Conservation (phyloP, 2,329 filamentous ascomycete genomes). For the Colletotrichum agaves region DNA sequence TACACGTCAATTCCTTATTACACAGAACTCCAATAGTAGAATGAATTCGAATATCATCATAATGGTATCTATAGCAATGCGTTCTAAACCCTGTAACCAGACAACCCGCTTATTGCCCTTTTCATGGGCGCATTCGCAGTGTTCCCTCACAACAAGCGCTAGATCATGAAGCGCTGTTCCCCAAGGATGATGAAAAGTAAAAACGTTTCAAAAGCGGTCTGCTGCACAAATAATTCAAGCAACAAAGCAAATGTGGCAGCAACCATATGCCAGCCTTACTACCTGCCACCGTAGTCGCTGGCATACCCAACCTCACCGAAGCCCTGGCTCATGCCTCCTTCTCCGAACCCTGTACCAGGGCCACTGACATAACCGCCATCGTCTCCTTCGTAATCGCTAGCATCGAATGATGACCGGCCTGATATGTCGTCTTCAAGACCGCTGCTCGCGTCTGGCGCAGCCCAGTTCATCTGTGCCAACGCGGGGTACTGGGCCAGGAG, state of each 20-base stretch:
- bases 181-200: slow-evolving; percentile 14
- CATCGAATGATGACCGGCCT: slow-evolving; percentile 84
- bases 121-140: slow-evolving; percentile 12
- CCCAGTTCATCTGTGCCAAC: slow-evolving; percentile 91
- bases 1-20: too few relatives aligned
- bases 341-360: slow-evolving; percentile 68
- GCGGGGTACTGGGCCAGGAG: slow-evolving; percentile 93
- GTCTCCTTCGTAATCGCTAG: slow-evolving; percentile 79
- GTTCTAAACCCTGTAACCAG: slow-evolving; percentile 34
- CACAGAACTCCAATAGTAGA: background rate
- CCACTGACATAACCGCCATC: slow-evolving; percentile 75
- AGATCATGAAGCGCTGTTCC: slow-evolving; percentile 24
- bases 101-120: slow-evolving; percentile 25
- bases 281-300: slow-evolving; percentile 63
- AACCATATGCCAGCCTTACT: slow-evolving; percentile 4
- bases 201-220: slow-evolving; percentile 4
- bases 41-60: slow-evolving; percentile 24
- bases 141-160: slow-evolving; percentile 31
- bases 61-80: slow-evolving; percentile 37
- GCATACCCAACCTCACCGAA: slow-evolving; percentile 65
- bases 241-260: slow-evolving; percentile 8
- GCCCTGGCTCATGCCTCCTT: slow-evolving; percentile 65
- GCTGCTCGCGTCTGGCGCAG: slow-evolving; percentile 71
- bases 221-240: slow-evolving; percentile 19
- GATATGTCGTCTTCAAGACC: slow-evolving; percentile 81